Evolutionary conservation across 495 filamentous ascomycete genomes (phyloP), one percentile per base, ranked within the genome.

Genomic region (Aspergillus haitiensis): DNA sequence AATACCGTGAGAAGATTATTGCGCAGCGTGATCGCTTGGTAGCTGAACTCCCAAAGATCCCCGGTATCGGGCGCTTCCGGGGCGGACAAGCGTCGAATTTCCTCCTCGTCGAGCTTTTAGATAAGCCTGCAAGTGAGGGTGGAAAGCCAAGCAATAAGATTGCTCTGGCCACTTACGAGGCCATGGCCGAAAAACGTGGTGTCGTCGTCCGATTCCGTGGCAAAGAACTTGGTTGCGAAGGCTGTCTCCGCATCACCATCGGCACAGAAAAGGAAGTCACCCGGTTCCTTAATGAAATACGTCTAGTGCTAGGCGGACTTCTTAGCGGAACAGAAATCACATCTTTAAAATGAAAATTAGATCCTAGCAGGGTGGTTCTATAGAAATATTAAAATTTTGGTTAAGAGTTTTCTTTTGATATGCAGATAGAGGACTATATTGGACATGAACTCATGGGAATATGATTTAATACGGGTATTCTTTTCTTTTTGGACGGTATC

Each of bases 191-290:
- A 80, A 87, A 84, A 45, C 86, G 85, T 64, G 91, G 92, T 0
- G 92, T 98, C 2, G 91, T 98, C 32, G 95, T 98, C 10, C 78
- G 94, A 57, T 98, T 97, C 71, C 78, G 94, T 48, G 94, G 94
- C 2, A 94, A 92, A 75, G 94, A 98, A 80, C 73, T 86, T 34
- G 94, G 92, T 6, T 98, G 94, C 67, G 67, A 86, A 60, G 94
- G 93, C 1, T 97, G 93, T 67, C 71, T 98, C 67, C 81, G 94
- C 42, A 88, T 98, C 61, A 98, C 94, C 1, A 88, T 98, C 8
- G 94, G 94, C 6, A 98, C 94, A 6, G 89, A 92, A 69, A 72
- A 82, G 12, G 94, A 98, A 75, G 90, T 94, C 27, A 86, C 83
- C 35, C 83, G 82, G 63, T 87, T 98, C 67, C 70, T 98, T 71